Base-by-base conservation (phyloP, 805 yeast genomes). In the Kregervanrija fluxuum region DNA sequence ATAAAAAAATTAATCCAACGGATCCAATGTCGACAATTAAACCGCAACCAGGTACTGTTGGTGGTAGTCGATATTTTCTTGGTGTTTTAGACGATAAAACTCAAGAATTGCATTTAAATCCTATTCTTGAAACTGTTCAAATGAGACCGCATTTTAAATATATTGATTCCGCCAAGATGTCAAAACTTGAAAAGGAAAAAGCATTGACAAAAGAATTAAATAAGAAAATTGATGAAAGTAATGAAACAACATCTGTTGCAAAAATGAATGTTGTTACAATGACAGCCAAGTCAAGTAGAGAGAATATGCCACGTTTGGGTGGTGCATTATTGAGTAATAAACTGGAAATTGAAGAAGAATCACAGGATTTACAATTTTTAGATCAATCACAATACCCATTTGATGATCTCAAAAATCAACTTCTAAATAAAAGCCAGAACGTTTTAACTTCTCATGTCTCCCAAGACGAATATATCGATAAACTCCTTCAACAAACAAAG, bases 111-210 rank as follows among this genome's bases (percentile, higher is more conserved):
- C 78, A 85, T 41, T 61, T 91, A 48, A 63, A 77, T 1, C 85
- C 91, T 1, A 69, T 90, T 1, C 74, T 77, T 33, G 71, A 79
- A 15, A 77, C 85, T 0, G 77, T 83, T 0, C 97, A 91, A 61
- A 61, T 93, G 48, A 74, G 96, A 52, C 93, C 97, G 2, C 75
- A 76, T 54, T 87, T 93, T 65, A 75, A 74, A 51, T 86, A 90
- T 58, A 78, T 89, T 37, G 95, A 89, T 59, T 79, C 73, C 35
- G 39, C 51, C 6, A 61, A 57, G 42, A 47, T 41, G 17, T 51
- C 48, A 66, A 71, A 44, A 45, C 49, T 57, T 64, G 48, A 77
- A 71, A 46, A 67, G 67, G 45, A 71, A 66, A 44, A 68, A 66
- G 47, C 71, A 64, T 31, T 67, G 48, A 45, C 69, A 53, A 50